Evolutionary conservation across 129 eudicot genomes (phyloP), one percentile per base, ranked within the genome.

Genomic region (Flaveria bidentis): DNA sequence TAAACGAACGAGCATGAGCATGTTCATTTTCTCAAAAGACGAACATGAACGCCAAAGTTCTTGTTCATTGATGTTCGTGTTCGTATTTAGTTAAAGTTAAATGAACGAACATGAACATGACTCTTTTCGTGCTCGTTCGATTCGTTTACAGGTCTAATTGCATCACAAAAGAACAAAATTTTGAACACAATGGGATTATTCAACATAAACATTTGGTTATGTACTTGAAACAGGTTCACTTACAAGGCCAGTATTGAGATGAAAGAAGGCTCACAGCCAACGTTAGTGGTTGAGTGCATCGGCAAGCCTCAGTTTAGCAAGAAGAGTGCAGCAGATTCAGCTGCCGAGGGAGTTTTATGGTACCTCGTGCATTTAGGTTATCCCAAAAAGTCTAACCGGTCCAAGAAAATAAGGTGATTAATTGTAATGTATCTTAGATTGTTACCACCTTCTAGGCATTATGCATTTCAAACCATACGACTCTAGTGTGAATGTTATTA

Each of bases 311-410:
- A 72, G 52, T 25, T 42, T 0, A 87, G 39, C 70, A 87, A 87
- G 82, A 87, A 87, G 65, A 81, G 44, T 33, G 91, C 91, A 26
- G 87, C 88, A 60, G 87, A 84, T 22, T 72, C 86, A 46, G 91
- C 91, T 33, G 91, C 91, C 13, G 86, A 84, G 67, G 91, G 86
- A 44, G 86, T 81, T 67, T 75, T 84, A 44, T 87, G 91, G 91
- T 84, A 74, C 78, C 76, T 87, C 69, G 78, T 63, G 71, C 81
- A 80, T 60, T 72, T 66, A 73, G 87, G 87, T 73, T 87, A 81
- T 74, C 84, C 75, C 26, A 80, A 80, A 73, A 74, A 53, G 63
- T 69, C 58, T 80, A 57, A 20, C 42, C 49, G 9, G 8, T 49
- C 53, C 75, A 80, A 73, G 69, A 73, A 73, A 73, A 17, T 10